phyloP scores from a whole-genome alignment of 495 filamentous ascomycete genomes.

The Penicillium daleae region DNA sequence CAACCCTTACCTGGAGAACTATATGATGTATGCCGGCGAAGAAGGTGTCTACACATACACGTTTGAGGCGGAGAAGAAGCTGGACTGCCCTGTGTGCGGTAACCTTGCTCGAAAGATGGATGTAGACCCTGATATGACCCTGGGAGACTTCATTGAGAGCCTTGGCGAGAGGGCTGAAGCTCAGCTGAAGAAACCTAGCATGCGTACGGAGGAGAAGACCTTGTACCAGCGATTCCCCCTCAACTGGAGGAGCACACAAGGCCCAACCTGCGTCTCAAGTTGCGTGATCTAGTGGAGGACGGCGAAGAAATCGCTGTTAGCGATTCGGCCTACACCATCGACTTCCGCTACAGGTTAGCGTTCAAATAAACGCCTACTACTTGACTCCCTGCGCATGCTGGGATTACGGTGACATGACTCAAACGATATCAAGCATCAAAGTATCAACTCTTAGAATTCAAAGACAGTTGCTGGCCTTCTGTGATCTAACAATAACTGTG shows the following conservation, averaged over 20 bases:
- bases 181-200: slow-evolving; percentile 86
- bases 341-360: slow-evolving; percentile 70
- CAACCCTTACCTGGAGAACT: slow-evolving; percentile 86
- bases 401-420: slow-evolving; percentile 16
- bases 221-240: slow-evolving; percentile 88
- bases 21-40: slow-evolving; percentile 99
- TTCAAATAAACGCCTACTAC: slow-evolving; percentile 34
- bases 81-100: slow-evolving; percentile 94
- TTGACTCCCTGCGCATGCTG: neutral
- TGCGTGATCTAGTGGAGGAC: slow-evolving; percentile 64
- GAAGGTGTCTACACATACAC: slow-evolving; percentile 96
- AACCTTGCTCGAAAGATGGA: slow-evolving; percentile 72
- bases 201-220: slow-evolving; percentile 79
- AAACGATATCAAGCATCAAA: slow-evolving; percentile 29
- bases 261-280: slow-evolving; percentile 77
- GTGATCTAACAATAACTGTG: slow-evolving; percentile 32
- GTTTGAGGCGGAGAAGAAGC: slow-evolving; percentile 87
- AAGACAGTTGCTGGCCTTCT: slow-evolving; percentile 34
- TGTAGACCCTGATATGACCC: slow-evolving; percentile 70
- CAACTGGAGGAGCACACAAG: slow-evolving; percentile 80
- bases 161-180: slow-evolving; percentile 82
- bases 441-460: slow-evolving; percentile 30
- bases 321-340: slow-evolving; percentile 75
- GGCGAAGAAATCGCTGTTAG: slow-evolving; percentile 80
- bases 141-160: slow-evolving; percentile 84